Percentiles rank a stretch among this genome's conserved stretches.
Evolutionary conservation across 163 green algal genomes (phyloP).

Genomic region (Dunaliella salina): DNA sequence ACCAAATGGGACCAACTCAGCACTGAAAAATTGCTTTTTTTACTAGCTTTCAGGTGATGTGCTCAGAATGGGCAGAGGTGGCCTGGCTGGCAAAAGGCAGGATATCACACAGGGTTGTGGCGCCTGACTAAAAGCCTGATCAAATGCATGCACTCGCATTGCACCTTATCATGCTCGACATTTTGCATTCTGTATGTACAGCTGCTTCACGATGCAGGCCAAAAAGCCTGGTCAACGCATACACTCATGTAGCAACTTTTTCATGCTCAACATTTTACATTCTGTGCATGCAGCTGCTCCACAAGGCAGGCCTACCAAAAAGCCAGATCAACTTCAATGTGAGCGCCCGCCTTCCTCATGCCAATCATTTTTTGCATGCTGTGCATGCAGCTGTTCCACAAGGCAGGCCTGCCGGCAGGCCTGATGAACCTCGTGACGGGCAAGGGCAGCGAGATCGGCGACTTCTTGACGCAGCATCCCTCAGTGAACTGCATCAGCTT

Average conservation of each 20-base stretch:
- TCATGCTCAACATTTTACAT: not conserved
- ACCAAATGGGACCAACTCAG: no score
- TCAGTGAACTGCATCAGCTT: slow-evolving; percentile 86
- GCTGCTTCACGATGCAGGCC: slow-evolving; percentile 79
- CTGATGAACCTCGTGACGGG: slow-evolving; percentile 83
- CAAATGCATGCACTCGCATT: slow-evolving; percentile 72
- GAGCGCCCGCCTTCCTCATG: slow-evolving; percentile 60
- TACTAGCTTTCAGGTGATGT: no score
- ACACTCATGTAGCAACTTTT: slow-evolving; percentile 78
- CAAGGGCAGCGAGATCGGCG: slow-evolving; percentile 86
- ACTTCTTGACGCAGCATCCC: slow-evolving; percentile 89
- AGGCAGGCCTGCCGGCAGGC: slow-evolving; percentile 77
- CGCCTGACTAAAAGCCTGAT: slow-evolving; percentile 78
- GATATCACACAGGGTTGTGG: no score
- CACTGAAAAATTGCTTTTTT: no score
- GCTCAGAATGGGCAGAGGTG: no score
- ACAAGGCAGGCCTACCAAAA: slow-evolving; percentile 72
- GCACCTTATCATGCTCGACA: not conserved
- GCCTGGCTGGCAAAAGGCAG: no score
- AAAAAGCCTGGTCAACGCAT: slow-evolving; percentile 72
- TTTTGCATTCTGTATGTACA: slow-evolving; percentile 62
- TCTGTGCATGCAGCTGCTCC: slow-evolving; percentile 76
- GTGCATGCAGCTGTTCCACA: slow-evolving; percentile 80
- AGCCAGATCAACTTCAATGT: slow-evolving; percentile 74
- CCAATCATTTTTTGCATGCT: not conserved